Evolutionary conservation across 2,329 filamentous ascomycete genomes (phyloP).

Genomic region (Domatiomyces globalis): DNA sequence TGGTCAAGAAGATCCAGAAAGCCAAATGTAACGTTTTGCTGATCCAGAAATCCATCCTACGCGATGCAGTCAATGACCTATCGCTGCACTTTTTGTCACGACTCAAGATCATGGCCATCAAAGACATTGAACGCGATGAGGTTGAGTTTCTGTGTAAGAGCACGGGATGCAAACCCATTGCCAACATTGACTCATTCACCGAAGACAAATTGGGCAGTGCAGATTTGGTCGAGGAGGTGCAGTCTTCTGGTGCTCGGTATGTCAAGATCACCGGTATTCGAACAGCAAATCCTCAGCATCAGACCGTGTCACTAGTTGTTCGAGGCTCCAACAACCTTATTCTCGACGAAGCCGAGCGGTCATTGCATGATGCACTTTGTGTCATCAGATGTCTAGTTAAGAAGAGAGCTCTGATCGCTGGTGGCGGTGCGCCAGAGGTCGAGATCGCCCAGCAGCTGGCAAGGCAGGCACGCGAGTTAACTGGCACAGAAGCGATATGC

Average conservation of each 20-base stretch:
- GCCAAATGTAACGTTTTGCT: conserved; percentile 97
- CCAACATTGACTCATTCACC: conserved; percentile 94
- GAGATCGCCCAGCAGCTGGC: conserved; percentile 82
- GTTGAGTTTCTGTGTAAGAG: conserved; percentile 99
- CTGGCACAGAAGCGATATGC: conserved; percentile 91
- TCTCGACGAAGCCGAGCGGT: conserved; percentile 91
- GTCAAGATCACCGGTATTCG: conserved; percentile 92
- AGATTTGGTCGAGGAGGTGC: conserved; percentile 84
- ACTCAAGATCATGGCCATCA: conserved; percentile 86
- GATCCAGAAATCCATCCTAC: conserved; percentile 96
- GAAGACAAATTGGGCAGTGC: conserved; percentile 95
- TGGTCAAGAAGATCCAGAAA: conserved; percentile 99
- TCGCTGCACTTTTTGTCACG: conserved; percentile 96
- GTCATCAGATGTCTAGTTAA: conserved; percentile 96
- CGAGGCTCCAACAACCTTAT: conserved; percentile 90
- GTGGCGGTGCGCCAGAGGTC: conserved; percentile 90
- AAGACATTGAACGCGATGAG: conserved; percentile 97
- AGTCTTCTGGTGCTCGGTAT: conserved; percentile 75
- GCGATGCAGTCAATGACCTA: conserved; percentile 94
- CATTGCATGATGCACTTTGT: conserved; percentile 91
- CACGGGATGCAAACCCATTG: conserved; percentile 96
- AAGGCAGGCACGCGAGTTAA: conserved; percentile 65
- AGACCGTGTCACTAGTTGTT: conserved; percentile 89
- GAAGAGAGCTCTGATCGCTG: conserved; percentile 98
- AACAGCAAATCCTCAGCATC: conserved; percentile 40